Base-by-base conservation (phyloP, 192 early-diverging fungal species). In the Coemansia asiatica region DNA sequence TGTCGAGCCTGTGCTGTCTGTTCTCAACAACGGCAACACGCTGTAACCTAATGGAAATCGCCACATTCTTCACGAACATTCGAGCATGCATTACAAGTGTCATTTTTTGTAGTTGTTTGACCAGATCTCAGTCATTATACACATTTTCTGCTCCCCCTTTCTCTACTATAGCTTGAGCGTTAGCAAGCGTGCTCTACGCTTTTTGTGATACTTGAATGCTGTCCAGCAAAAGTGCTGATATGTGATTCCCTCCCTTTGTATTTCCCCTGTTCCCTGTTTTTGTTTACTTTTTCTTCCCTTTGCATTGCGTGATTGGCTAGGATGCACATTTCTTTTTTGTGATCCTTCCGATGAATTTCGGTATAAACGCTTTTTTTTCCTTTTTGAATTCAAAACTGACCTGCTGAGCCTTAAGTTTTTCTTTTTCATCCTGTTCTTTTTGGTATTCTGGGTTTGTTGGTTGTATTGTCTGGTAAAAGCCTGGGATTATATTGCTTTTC, bases 1-100 rank as follows among this genome's bases (percentile, higher is more conserved):
- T 7, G 79, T 82, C 50, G 74, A 71, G 15, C 79, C 79, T 1
- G 79, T 81, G 33, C 60, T 80, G 33, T 80, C 77, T 19, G 72
- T 80, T 38, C 72, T 80, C 7, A 80, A 80, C 63, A 64, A 71
- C 69, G 77, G 77, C 47, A 71, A 63, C 47, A 66, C 77, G 16
- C 66, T 71, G 31, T 79, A 60, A 31, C 4, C 54, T 7, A 16
- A 56, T 56, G 4, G 25, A 56, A 2, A 16, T 10, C 2, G 21
- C 3, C 25, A 25, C 13, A 22, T 56, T 10, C 23, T 23, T 29
- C 8, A 4, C 28, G 13, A 1, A 33, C 31, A 33, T 33, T 33
- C 31, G 8, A 33, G 8, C 4, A 8, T 8, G 31, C n/a, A n/a
- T 33, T 33, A 33, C 3, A 3, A 8, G 31, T 33, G 31, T 33